phyloP scores from a whole-genome alignment of 768 basidiomycete species.

The Daedaleopsis sinensis region DNA sequence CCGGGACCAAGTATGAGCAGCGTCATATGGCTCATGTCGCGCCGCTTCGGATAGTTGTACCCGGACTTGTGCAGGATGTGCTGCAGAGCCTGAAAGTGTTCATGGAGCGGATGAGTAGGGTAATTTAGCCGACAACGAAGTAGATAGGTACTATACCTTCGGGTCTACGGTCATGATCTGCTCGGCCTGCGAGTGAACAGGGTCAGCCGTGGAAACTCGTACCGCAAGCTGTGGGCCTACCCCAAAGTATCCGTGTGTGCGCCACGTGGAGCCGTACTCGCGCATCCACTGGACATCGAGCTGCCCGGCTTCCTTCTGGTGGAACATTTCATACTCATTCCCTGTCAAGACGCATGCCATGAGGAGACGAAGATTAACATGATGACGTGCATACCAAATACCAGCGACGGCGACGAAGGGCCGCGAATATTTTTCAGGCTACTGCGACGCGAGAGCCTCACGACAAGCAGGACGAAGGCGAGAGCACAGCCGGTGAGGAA shows the following conservation, averaged over 20 bases:
- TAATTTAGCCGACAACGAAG: neutral
- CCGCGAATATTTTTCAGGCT: neutral
- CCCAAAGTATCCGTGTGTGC: conserved; percentile 15
- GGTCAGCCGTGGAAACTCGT: neutral
- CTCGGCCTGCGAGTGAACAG: neutral
- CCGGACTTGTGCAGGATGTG: conserved; percentile 31
- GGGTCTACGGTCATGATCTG: conserved; percentile 12
- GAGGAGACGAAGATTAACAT: too few relatives aligned
- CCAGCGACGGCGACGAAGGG: neutral
- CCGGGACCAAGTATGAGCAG: conserved; percentile 6
- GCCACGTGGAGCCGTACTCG: conserved; percentile 24
- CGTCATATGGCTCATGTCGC: conserved; percentile 1
- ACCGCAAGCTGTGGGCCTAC: conserved; percentile 13
- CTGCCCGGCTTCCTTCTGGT: conserved; percentile 20
- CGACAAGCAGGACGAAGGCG: neutral
- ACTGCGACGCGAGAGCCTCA: neutral
- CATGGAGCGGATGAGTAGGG: neutral
- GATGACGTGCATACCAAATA: neutral
- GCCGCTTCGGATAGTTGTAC: conserved; percentile 26
- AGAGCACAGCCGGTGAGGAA: neutral
- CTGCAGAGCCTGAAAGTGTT: conserved; percentile 22
- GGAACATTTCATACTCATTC: conserved; percentile 6
- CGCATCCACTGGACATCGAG: conserved; percentile 22
- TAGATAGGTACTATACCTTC: neutral
- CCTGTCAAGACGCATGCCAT: neutral